Evolutionary conservation across 2,329 filamentous ascomycete genomes (phyloP), one percentile per base, ranked within the genome.

Genomic region (Trichoderma simmonsii): DNA sequence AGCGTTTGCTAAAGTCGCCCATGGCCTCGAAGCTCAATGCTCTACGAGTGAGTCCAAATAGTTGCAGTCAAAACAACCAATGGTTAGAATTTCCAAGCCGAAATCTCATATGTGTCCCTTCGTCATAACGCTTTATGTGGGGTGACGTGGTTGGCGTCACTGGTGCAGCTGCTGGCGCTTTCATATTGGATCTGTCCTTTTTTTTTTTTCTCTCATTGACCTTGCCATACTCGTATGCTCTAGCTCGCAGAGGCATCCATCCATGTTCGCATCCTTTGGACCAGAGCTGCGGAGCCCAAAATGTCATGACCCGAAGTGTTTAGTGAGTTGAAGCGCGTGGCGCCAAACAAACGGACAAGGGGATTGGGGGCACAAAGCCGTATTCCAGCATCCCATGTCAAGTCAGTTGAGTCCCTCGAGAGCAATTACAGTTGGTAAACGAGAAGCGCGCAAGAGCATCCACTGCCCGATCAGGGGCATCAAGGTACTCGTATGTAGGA

Each of bases 91-190:
- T 2, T 26, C 28, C 28, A 59, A 48, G 43, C 21, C 48, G 48
- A 54, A 21, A 54, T 69, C 26, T 24, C 65, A 21, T 28, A 21
- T 48, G 18, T 30, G 62, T 51, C 65, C 36, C 34, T 26, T n/a
- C 24, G 65, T 60, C 65, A 59, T 59, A 26, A 34, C 14, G 39
- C 67, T 60, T 51, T 5, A 61, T 61, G 67, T 70, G 57, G 39
- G 57, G 57, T 70, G 67, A 70, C 67, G 67, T 70, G 67, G 56
- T 70, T 21, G 56, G 56, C 67, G 67, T 70, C 57, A 51, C 28
- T 11, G 28, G 57, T 69, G 66, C 66, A 54, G 66, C 56, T 59
- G 57, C 66, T 69, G 43, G 64, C 64, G 54, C 21, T 43, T 26
- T 43, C 60, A 36, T 15, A 39, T 48, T 57, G 21, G 63, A n/a